Conservation (phyloP, 352 stramenopile species). For the Phytophthora crassamura region DNA sequence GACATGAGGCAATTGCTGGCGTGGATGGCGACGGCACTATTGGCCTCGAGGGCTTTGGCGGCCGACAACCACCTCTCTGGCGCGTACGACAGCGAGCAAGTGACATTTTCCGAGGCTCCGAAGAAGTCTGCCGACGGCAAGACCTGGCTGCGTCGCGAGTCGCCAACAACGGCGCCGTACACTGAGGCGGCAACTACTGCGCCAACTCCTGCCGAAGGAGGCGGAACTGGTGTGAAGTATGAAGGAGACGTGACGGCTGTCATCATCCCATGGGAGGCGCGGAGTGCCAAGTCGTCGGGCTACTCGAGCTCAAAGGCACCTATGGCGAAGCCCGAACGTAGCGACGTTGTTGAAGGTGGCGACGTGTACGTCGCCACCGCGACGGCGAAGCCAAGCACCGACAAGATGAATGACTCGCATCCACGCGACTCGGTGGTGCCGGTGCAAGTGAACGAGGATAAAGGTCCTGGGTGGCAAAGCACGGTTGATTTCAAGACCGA, state of each 20-base stretch:
- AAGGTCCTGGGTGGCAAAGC: neutral
- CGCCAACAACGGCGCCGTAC: neutral
- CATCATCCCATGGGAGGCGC: constrained; percentile 12
- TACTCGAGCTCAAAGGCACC: neutral
- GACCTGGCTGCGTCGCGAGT: constrained; percentile 5
- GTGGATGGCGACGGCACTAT: constrained; percentile 5
- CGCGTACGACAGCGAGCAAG: constrained; percentile 1
- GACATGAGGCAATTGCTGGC: constrained; percentile 21
- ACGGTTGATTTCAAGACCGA: neutral
- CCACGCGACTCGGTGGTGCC: neutral
- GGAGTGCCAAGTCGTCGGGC: neutral
- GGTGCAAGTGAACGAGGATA: neutral
- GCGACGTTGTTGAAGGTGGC: neutral
- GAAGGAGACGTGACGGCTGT: constrained; percentile 8
- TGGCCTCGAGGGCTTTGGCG: constrained; percentile 3
- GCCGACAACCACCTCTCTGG: constrained; percentile 7
- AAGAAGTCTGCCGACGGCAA: neutral
- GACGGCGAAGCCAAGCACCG: neutral
- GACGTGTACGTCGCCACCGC: neutral
- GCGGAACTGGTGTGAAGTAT: constrained; percentile 1
- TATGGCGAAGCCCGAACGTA: neutral
- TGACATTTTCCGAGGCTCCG: neutral
- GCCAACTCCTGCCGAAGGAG: neutral
- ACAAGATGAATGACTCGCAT: neutral
- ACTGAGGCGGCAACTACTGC: neutral